These are phyloP conservation scores for Oryza longistaminata DNA, from an alignment of 176 grass and related monocot genomes.

Conservation along the genomic window DNA sequence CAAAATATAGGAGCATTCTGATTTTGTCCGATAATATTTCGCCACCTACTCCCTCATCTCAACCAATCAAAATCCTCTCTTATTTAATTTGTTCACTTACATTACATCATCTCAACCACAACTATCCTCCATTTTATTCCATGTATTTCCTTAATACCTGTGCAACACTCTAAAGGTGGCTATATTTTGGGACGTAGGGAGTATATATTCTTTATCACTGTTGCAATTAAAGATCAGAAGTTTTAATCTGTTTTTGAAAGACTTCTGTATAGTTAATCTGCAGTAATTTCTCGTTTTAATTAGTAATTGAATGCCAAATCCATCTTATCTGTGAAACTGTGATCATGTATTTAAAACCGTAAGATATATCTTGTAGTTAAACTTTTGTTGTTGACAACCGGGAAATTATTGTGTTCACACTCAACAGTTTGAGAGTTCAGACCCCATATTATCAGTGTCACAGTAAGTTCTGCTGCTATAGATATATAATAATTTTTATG, in stretches of 20 bases:
- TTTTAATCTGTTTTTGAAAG: background rate
- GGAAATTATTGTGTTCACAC: background rate
- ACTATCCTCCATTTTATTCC: too few relatives aligned
- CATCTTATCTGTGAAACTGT: too few relatives aligned
- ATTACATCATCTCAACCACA: too few relatives aligned
- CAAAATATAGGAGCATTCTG: too few relatives aligned
- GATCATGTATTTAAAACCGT: background rate
- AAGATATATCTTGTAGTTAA: background rate
- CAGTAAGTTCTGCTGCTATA: background rate
- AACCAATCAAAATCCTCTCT: too few relatives aligned
- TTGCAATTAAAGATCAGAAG: background rate
- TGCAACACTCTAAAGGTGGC: too few relatives aligned
- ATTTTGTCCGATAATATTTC: too few relatives aligned
- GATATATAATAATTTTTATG: background rate
- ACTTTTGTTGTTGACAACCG: background rate
- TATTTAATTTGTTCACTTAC: too few relatives aligned
- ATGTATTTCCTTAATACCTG: too few relatives aligned
- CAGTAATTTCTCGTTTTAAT: background rate
- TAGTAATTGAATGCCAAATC: conserved; percentile 1
- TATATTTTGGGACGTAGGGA: background rate
- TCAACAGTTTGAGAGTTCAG: background rate
- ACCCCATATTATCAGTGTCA: background rate
- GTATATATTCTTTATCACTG: background rate
- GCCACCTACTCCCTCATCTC: too few relatives aligned
- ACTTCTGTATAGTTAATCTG: background rate